Conservation (phyloP, 177 flowering plant species). For the Vitis hybrid region DNA sequence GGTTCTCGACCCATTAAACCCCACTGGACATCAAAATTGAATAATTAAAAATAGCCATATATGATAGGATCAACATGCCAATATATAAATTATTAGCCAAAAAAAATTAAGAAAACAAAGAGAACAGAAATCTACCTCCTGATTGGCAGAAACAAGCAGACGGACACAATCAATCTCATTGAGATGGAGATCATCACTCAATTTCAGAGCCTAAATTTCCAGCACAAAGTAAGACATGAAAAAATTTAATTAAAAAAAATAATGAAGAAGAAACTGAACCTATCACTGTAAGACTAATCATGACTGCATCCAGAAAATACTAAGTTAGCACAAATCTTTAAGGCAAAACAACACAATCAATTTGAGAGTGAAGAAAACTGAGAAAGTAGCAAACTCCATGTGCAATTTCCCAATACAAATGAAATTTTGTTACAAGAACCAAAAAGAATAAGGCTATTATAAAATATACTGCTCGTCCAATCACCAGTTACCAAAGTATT, state of each 20-base stretch:
- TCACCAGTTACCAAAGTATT: too few relatives aligned
- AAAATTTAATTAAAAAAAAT: background rate
- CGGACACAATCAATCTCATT: slow-evolving; percentile 89
- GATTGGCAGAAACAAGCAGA: slow-evolving; percentile 85
- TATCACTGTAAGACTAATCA: too few relatives aligned
- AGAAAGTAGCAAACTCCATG: too few relatives aligned
- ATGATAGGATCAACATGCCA: background rate
- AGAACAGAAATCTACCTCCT: slow-evolving; percentile 57
- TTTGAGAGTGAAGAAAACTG: too few relatives aligned
- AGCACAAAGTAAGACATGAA: slow-evolving; percentile 6
- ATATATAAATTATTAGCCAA: background rate
- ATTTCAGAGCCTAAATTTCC: slow-evolving; percentile 63
- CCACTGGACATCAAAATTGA: slow-evolving; percentile 49
- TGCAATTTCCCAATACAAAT: too few relatives aligned
- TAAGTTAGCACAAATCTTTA: too few relatives aligned
- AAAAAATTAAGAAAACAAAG: background rate
- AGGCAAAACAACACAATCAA: too few relatives aligned
- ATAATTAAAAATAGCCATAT: background rate
- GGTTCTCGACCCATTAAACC: slow-evolving; percentile 86
- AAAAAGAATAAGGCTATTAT: too few relatives aligned
- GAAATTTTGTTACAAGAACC: too few relatives aligned
- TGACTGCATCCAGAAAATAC: too few relatives aligned
- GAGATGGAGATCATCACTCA: slow-evolving; percentile 94
- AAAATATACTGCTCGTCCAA: too few relatives aligned
- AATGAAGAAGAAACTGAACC: too few relatives aligned